phyloP scores from a whole-genome alignment of 2,329 filamentous ascomycete species.

The Pseudogymnoascus sp. region DNA sequence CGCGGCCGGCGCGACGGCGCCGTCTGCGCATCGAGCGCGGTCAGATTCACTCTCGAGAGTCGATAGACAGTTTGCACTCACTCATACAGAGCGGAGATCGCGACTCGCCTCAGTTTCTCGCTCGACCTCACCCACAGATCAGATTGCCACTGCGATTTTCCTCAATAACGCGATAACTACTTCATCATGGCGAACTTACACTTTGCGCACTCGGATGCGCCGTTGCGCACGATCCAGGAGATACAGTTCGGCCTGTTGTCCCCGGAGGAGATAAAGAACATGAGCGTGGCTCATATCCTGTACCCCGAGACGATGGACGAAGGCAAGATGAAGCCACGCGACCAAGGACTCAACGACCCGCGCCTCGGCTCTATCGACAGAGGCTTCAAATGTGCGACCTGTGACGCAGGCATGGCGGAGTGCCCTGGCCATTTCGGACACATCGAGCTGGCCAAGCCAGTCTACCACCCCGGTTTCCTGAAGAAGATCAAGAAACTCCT shows the following conservation, averaged over 20 bases:
- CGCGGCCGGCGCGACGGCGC: constrained; percentile 25
- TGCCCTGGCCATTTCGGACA: constrained; percentile 98
- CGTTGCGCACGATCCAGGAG: constrained; percentile 95
- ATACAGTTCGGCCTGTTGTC: constrained; percentile 98
- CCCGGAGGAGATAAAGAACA: constrained; percentile 97
- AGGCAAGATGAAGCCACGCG: constrained; percentile 80
- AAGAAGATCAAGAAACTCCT: constrained; percentile 99
- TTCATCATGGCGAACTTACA: constrained; percentile 81
- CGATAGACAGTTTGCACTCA: neutral
- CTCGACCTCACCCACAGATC: neutral
- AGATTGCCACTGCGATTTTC: constrained; percentile 7
- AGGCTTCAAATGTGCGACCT: constrained; percentile 92
- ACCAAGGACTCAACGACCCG: constrained; percentile 89
- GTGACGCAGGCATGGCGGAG: constrained; percentile 89
- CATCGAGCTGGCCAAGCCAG: constrained; percentile 93
- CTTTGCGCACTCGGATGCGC: constrained; percentile 88
- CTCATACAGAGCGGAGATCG: neutral
- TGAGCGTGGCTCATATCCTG: constrained; percentile 93
- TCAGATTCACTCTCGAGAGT: neutral
- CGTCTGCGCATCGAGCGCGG: constrained; percentile 22
- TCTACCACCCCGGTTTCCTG: constrained; percentile 93
- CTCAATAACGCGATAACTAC: constrained; percentile 4
- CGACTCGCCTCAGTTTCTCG: neutral
- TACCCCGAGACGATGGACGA: constrained; percentile 99
- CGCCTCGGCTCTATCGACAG: constrained; percentile 94